Conservation (phyloP, 495 filamentous ascomycete species). For the Lophiotrema nucula region DNA sequence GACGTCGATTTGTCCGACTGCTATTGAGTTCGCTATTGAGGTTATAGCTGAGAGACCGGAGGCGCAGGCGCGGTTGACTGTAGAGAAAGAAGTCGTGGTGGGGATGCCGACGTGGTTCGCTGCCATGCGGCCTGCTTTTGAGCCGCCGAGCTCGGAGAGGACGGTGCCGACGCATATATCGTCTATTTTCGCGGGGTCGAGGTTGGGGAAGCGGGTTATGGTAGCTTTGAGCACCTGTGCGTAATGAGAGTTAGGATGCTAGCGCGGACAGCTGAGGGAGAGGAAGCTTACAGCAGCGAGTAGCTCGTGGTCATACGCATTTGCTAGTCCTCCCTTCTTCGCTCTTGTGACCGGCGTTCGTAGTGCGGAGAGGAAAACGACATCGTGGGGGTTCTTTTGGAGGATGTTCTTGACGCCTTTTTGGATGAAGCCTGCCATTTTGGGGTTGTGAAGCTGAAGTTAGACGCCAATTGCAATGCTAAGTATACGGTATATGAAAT, state of each 20-base stretch:
- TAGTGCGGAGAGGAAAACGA: constrained; percentile 63
- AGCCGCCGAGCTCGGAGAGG: constrained; percentile 83
- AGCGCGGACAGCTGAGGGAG: not conserved
- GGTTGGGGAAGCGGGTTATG: constrained; percentile 68
- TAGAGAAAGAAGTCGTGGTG: constrained; percentile 71
- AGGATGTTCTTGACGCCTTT: constrained; percentile 75
- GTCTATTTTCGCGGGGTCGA: constrained; percentile 68
- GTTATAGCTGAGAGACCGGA: constrained; percentile 75
- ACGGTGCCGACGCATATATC: constrained; percentile 87
- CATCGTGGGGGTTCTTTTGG: constrained; percentile 73
- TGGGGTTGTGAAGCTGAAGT: not conserved
- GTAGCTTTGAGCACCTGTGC: constrained; percentile 70
- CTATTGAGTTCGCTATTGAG: constrained; percentile 66
- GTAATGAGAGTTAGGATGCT: not conserved
- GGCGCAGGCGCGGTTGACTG: constrained; percentile 83
- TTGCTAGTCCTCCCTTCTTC: constrained; percentile 69
- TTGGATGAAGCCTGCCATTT: constrained; percentile 57
- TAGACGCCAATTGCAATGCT: constrained; percentile 4
- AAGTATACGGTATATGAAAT: not conserved
- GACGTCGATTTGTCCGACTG: constrained; percentile 66
- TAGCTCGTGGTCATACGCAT: constrained; percentile 87
- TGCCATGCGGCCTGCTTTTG: constrained; percentile 89
- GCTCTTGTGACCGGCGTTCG: constrained; percentile 45
- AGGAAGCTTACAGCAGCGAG: constrained; percentile 57
- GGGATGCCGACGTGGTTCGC: constrained; percentile 78